Evolutionary conservation across 2,329 filamentous ascomycete species (phyloP), one percentile per base, ranked within the genome.

Genomic region (Nannizziopsis barbatae): DNA sequence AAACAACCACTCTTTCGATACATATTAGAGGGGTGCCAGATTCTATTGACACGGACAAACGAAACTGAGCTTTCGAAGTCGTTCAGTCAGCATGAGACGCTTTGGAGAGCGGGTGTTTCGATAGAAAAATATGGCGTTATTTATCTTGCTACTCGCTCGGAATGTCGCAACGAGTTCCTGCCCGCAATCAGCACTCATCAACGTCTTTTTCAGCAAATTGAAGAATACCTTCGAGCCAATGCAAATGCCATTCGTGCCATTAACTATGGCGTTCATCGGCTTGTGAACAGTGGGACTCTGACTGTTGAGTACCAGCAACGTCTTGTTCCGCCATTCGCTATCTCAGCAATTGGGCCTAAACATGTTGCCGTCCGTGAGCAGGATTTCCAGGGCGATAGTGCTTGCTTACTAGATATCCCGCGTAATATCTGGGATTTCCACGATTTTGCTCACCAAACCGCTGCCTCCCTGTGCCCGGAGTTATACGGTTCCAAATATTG

Each of bases 401-500:
- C 8, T 18, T 10, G 14, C 12, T 18, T 42, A 15, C 32, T 47
- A 22, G 45, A 47, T 11, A 22, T 42, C 4, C 8, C 45, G 3
- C 17, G 27, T 10, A 14, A 22, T n/a, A 27, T 47, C 11, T 47
- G 45, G 45, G 45, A 47, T 14, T 30, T 47, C 4, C 45, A 47
- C 27, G 45, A 47, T n/a, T 47, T 47, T 38, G 45, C 45, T 22
- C 45, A 47, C 32, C 45, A 42, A 10, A 47, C 37, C 5, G 45
- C 45, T 10, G 45, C 45, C 8, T 47, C 45, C 2, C 2, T 47
- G 20, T 17, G 37, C 30, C 27, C 45, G 12, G 45, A 47, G 12
- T 12, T 47, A 42, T 47, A 30, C 45, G 45, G 45, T 11, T 47
- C 45, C 27, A 47, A 47, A 30, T 47, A 47, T 22, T 47, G 17